Evolutionary conservation across 306 rosid genomes (phyloP).

Genomic region (Pterocarpus macrocarpus): DNA sequence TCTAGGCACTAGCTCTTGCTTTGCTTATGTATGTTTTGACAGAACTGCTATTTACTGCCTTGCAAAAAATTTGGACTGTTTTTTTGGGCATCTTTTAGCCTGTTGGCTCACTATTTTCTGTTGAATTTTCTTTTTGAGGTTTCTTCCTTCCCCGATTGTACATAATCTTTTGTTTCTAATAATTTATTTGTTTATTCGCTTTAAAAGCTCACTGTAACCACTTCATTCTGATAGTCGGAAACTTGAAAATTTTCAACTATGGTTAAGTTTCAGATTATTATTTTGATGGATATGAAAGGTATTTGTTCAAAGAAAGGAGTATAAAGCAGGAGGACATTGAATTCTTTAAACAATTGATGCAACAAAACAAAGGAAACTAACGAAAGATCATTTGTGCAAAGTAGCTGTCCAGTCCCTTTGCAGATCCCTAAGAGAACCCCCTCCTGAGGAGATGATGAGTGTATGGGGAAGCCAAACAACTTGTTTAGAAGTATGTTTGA

Average conservation of each 20-base stretch:
- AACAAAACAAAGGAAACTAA: conserved; percentile 5
- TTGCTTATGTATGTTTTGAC: neutral
- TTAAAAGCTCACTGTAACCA: neutral
- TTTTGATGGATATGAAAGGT: neutral
- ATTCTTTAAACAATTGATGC: neutral
- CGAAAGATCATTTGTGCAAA: neutral
- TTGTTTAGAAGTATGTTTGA: conserved; percentile 23
- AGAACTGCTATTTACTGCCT: conserved; percentile 8
- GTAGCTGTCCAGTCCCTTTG: neutral
- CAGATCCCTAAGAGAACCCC: conserved; percentile 5
- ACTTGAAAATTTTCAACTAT: neutral
- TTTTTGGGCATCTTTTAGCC: neutral
- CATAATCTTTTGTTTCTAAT: neutral
- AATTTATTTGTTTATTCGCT: neutral
- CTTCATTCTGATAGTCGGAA: neutral
- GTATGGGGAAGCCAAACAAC: neutral
- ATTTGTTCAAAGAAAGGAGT: neutral
- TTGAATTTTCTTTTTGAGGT: neutral
- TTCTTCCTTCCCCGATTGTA: neutral
- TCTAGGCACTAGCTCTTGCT: neutral
- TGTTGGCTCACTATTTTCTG: neutral
- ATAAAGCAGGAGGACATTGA: neutral
- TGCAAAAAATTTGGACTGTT: neutral
- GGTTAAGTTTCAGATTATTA: neutral
- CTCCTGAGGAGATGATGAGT: neutral